Conservation (phyloP, 2,329 filamentous ascomycete species). For the Daldinia sp. region DNA sequence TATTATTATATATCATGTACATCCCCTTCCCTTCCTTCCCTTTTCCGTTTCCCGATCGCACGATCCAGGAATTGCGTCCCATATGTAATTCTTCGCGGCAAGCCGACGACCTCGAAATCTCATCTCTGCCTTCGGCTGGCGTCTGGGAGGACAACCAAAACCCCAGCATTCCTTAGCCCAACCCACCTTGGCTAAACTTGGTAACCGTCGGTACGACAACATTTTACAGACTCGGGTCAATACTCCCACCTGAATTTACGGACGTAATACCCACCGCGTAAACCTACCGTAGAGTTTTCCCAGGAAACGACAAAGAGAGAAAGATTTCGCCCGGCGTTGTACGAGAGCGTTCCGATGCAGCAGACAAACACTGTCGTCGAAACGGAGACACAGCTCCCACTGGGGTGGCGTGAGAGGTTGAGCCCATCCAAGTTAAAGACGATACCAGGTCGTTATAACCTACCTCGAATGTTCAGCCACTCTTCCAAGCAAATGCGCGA, state of each 20-base stretch:
- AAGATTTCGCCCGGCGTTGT: slow-evolving; percentile 3
- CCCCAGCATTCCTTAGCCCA: slow-evolving; percentile 7
- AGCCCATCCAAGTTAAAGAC: slow-evolving; percentile 32
- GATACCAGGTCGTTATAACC: slow-evolving; percentile 34
- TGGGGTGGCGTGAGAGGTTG: slow-evolving; percentile 35
- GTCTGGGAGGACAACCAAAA: slow-evolving; percentile 8
- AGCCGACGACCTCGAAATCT: slow-evolving; percentile 24
- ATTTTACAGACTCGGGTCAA: slow-evolving; percentile 1
- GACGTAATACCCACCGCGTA: neutral
- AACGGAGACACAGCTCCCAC: slow-evolving; percentile 33
- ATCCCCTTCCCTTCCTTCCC: slow-evolving; percentile 17
- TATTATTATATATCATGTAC: slow-evolving; percentile 34
- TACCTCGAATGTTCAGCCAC: slow-evolving; percentile 29
- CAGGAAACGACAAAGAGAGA: slow-evolving; percentile 1
- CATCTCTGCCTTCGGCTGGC: slow-evolving; percentile 14
- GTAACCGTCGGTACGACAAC: slow-evolving; percentile 7
- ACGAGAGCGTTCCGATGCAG: slow-evolving; percentile 31
- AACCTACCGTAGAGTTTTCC: too few relatives aligned
- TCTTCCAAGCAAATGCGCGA: slow-evolving; percentile 15
- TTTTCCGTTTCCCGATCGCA: slow-evolving; percentile 26
- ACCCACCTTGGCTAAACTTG: slow-evolving; percentile 11
- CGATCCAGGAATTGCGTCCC: slow-evolving; percentile 23
- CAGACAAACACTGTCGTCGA: slow-evolving; percentile 33
- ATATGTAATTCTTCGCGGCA: slow-evolving; percentile 28
- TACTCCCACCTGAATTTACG: neutral